Conservation (phyloP, 2,329 filamentous ascomycete genomes). For the Cercospora sojina region DNA sequence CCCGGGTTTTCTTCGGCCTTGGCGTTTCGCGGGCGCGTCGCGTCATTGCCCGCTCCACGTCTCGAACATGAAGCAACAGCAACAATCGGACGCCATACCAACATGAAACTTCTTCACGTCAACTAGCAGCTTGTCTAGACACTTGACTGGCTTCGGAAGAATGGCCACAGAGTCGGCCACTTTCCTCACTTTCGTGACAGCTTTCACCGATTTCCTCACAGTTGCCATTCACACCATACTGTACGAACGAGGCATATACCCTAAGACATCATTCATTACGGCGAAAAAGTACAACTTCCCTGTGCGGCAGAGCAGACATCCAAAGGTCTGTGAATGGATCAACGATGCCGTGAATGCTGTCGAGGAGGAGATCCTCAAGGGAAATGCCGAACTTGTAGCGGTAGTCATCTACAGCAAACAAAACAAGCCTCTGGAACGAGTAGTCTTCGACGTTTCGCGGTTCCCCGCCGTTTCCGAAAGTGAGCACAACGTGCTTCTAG, state of each 20-base stretch:
- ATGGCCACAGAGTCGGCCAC: conserved; percentile 34
- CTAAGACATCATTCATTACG: conserved; percentile 71
- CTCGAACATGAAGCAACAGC: neutral
- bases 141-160: neutral
- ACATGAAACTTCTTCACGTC: conserved; percentile 2
- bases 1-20: neutral
- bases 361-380: conserved; percentile 64
- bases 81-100: neutral
- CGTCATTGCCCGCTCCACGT: neutral
- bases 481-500: conserved; percentile 55
- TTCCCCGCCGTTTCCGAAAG: conserved; percentile 52
- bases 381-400: conserved; percentile 55
- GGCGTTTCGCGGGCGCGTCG: neutral
- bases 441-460: conserved; percentile 58
- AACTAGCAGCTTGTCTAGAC: neutral
- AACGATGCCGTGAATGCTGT: conserved; percentile 74
- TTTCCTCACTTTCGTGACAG: conserved; percentile 60
- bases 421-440: conserved; percentile 58
- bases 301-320: conserved; percentile 82
- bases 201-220: conserved; percentile 77
- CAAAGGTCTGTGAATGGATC: conserved; percentile 82
- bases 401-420: conserved; percentile 57
- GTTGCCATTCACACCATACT: conserved; percentile 83
- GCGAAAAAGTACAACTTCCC: conserved; percentile 79
- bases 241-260: conserved; percentile 79